Conservation (phyloP, 371 early-diverging fungal genomes). For the Entomophthora muscae region DNA sequence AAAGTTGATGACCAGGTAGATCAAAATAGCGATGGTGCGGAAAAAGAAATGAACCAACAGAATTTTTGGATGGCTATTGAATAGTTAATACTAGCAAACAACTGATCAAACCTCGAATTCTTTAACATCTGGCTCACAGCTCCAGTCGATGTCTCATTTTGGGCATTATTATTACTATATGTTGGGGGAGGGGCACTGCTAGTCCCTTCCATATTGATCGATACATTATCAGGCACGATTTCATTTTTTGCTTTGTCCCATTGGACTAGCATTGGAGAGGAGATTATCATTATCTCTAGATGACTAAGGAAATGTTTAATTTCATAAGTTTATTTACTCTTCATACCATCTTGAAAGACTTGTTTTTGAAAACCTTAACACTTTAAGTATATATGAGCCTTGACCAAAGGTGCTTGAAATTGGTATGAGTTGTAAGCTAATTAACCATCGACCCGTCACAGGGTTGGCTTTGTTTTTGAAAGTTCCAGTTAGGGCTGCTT, state of each 20-base stretch:
- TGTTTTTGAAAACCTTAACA: background rate
- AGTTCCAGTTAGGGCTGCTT: too few species aligned
- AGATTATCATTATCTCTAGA: background rate
- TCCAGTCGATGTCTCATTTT: background rate
- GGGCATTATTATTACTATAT: background rate
- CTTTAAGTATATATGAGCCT: too few species aligned
- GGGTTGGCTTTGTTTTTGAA: too few species aligned
- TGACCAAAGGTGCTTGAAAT: too few species aligned
- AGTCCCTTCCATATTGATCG: background rate
- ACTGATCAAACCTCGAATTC: background rate
- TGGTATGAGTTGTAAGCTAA: too few species aligned
- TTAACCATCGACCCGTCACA: too few species aligned
- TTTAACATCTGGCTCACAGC: background rate
- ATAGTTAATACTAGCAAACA: background rate
- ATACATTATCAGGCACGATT: background rate
- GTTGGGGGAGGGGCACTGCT: background rate
- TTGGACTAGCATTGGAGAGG: background rate
- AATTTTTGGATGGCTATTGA: slow-evolving; percentile 68
- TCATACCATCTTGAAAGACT: background rate
- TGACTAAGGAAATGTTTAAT: background rate
- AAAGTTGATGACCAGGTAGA: slow-evolving; percentile 62
- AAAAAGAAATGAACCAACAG: slow-evolving; percentile 82
- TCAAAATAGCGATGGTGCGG: slow-evolving; percentile 56
- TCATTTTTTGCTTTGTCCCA: background rate
- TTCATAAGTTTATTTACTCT: background rate